A percentile compares a stretch with the other conserved stretches of the same genome.
phyloP scores from a whole-genome alignment of 495 filamentous ascomycete species.

The Neohortaea acidophila region DNA sequence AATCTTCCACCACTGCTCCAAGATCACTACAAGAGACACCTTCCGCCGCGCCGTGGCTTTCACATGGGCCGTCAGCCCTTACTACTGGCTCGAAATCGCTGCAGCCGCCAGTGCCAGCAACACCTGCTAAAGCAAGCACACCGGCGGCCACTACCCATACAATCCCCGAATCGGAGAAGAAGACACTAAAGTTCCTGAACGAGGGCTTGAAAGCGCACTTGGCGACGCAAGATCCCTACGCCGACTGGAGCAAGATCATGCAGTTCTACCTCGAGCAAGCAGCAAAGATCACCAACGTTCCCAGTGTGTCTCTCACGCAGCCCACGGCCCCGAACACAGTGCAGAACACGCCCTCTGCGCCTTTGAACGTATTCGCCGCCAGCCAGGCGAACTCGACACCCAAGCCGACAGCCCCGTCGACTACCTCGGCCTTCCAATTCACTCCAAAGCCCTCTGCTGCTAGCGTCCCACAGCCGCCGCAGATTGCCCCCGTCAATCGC shows the following conservation, averaged over 20 bases:
- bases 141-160: neutral
- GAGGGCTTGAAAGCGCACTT: constrained; percentile 14
- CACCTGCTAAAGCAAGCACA: neutral
- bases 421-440: neutral
- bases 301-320: neutral
- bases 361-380: constrained; percentile 1
- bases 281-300: constrained; percentile 1
- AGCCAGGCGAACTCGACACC: neutral
- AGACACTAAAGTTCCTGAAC: constrained; percentile 13
- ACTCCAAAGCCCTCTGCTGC: neutral
- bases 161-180: neutral
- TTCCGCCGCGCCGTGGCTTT: constrained; percentile 1
- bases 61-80: neutral
- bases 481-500: constrained; percentile 8
- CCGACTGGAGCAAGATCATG: constrained; percentile 15
- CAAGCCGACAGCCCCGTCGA: neutral
- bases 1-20: too few species aligned
- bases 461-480: neutral
- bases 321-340: neutral
- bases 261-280: constrained; percentile 12
- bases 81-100: too few species aligned
- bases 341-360: neutral
- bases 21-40: too few species aligned
- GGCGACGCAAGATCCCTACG: constrained; percentile 6
- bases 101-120: neutral